phyloP scores from a whole-genome alignment of 345 rosid genomes.

The Microcos paniculata region DNA sequence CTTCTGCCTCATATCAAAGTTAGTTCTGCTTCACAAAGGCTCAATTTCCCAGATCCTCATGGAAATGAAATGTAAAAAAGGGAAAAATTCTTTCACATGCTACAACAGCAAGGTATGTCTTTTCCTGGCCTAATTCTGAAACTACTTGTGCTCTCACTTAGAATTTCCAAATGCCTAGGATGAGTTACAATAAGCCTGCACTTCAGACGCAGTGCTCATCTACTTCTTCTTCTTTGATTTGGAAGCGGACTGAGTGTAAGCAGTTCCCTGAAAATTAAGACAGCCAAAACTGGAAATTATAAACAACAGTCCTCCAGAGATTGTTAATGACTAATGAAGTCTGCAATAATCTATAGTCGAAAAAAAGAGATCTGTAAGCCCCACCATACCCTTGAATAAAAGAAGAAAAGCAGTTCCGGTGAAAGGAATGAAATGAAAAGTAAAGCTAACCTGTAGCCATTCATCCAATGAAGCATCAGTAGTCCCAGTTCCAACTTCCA shows the following conservation, averaged over 20 bases:
- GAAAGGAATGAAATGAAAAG: neutral
- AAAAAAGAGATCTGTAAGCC: neutral
- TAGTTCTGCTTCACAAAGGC: constrained; percentile 30
- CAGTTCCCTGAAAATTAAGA: constrained; percentile 59
- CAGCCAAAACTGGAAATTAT: neutral
- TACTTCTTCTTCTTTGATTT: constrained; percentile 88
- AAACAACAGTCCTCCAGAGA: neutral
- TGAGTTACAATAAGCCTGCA: constrained; percentile 30
- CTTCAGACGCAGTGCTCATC: constrained; percentile 14
- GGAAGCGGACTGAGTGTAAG: constrained; percentile 50
- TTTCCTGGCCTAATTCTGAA: constrained; percentile 33
- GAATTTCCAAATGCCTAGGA: constrained; percentile 26
- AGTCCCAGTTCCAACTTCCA: constrained; percentile 77
- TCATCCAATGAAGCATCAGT: constrained; percentile 81
- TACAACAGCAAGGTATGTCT: constrained; percentile 37
- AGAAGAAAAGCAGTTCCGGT: neutral
- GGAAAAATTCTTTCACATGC: constrained; percentile 32
- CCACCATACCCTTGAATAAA: neutral
- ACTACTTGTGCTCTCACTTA: constrained; percentile 25
- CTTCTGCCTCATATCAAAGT: constrained; percentile 23
- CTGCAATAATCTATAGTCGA: neutral
- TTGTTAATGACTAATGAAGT: neutral
- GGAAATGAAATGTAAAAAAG: constrained; percentile 8
- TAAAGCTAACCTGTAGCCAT: constrained; percentile 78
- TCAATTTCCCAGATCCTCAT: constrained; percentile 27